Base-by-base conservation (phyloP, 805 yeast genomes). In the Naumovozyma castellii region DNA sequence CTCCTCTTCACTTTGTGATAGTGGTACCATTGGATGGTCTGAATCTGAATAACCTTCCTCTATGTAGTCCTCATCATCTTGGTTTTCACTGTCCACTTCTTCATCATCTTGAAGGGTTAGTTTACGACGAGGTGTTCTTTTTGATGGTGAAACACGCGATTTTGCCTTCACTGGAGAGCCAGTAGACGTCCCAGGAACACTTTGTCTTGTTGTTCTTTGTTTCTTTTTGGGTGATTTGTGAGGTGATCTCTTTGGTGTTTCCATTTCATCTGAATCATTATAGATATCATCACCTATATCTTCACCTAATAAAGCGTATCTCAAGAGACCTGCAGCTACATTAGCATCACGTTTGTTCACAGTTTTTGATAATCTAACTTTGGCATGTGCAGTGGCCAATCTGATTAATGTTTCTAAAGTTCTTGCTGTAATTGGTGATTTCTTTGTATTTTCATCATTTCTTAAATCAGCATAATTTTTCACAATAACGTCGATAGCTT, bases 391-490 rank as follows among this genome's bases (percentile, higher is more conserved):
- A 1, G 97, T 84, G 0, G 97, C 72, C 43, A 90, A 68, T 70
- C 98, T 94, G 60, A 90, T 90, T 48, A 90, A 69, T 0, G 98
- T 90, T 64, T 90, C 98, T 50, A 90, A 69, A 3, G 97, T 92
- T 78, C 98, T 84, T n/a, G 97, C 95, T 2, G 98, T 90, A 49
- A 90, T 84, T 29, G 98, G 97, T 1, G 95, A 81, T 0, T 96
- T 88, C 55, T 78, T 73, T 39, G 82, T 75, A 49, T 79, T 83
- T 54, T 79, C 81, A 47, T 81, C 84, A 59, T 87, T 88, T 67
- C 98, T 76, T 48, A 92, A 69, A 10, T 78, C 77, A 2, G 95
- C 68, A 58, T 90, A 92, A 14, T 83, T 76, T 39, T 73, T 75
- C 17, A 87, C 92, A 53, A 92, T 86, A 59, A 80, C 74, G 39